Evolutionary conservation across 2,329 filamentous ascomycete species (phyloP).

Genomic region (Aspergillus glaucus): DNA sequence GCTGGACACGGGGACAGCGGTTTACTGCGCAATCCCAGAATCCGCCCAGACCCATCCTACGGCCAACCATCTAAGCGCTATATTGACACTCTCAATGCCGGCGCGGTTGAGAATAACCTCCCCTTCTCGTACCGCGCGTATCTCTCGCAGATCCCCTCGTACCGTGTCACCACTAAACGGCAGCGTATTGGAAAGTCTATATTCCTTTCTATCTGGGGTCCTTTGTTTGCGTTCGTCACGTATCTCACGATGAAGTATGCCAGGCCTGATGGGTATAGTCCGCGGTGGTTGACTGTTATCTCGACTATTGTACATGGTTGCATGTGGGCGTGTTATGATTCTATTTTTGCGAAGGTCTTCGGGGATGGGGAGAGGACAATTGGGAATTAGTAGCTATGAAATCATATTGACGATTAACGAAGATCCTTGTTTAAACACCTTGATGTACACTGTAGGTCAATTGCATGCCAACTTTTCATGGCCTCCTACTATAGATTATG

Average conservation of each 20-base stretch:
- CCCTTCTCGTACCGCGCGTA: conserved; percentile 72
- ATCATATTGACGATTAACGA: conserved; percentile 1
- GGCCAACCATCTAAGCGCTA: conserved; percentile 82
- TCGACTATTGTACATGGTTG: conserved; percentile 49
- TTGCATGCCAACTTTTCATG: too few species aligned
- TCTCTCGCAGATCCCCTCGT: conserved; percentile 62
- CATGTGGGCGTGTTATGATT: conserved; percentile 62
- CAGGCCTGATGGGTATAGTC: conserved; percentile 61
- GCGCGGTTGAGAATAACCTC: conserved; percentile 72
- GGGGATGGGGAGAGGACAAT: conserved; percentile 76
- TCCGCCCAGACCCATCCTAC: conserved; percentile 62
- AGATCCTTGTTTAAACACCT: not conserved
- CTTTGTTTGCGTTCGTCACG: conserved; percentile 52
- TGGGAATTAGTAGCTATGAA: conserved; percentile 10
- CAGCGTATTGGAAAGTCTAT: conserved; percentile 62
- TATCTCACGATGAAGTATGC: conserved; percentile 43
- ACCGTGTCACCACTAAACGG: conserved; percentile 58
- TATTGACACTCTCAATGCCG: conserved; percentile 69
- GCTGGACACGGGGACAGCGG: too few species aligned
- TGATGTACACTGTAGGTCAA: not conserved
- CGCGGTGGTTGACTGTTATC: conserved; percentile 57
- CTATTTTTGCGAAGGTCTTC: conserved; percentile 59
- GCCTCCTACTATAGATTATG: not conserved
- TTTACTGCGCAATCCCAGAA: conserved; percentile 31
- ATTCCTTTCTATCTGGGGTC: conserved; percentile 55